Evolutionary conservation across 257 asterid genomes (phyloP).

Genomic region (Hygrophila difformis): DNA sequence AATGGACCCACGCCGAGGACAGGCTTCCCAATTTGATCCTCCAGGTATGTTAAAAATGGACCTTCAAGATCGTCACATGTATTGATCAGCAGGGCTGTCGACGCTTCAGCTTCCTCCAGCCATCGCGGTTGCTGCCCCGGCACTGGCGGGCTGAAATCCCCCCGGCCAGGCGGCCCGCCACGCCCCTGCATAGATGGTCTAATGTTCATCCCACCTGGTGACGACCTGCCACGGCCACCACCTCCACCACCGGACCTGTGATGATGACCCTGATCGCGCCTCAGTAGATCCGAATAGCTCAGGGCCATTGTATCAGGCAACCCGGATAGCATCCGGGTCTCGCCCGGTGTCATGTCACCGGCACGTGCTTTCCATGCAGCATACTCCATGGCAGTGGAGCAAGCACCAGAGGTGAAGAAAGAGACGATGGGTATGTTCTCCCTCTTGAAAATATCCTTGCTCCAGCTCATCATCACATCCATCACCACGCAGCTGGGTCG

Average conservation of each 20-base stretch:
- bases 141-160: conserved; percentile 29
- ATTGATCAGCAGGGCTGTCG: conserved; percentile 44
- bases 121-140: conserved; percentile 41
- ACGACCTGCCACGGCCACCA: too few species aligned
- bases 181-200: neutral
- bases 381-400: conserved; percentile 50
- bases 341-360: conserved; percentile 31
- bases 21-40: conserved; percentile 28
- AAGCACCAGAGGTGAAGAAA: conserved; percentile 61
- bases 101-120: conserved; percentile 42
- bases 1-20: conserved; percentile 56
- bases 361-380: conserved; percentile 50
- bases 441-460: conserved; percentile 40
- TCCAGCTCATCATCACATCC: conserved; percentile 77
- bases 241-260: too few species aligned
- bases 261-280: too few species aligned
- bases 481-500: conserved; percentile 45
- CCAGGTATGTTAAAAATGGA: conserved; percentile 37
- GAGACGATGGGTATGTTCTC: conserved; percentile 33
- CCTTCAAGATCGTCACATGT: conserved; percentile 53
- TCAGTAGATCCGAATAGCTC: conserved; percentile 29
- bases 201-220: too few species aligned
- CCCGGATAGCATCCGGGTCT: conserved; percentile 29
- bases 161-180: conserved; percentile 19
- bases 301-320: conserved; percentile 47